Conservation (phyloP, 208 protist genomes). For the Balamuthia mandrillaris region DNA sequence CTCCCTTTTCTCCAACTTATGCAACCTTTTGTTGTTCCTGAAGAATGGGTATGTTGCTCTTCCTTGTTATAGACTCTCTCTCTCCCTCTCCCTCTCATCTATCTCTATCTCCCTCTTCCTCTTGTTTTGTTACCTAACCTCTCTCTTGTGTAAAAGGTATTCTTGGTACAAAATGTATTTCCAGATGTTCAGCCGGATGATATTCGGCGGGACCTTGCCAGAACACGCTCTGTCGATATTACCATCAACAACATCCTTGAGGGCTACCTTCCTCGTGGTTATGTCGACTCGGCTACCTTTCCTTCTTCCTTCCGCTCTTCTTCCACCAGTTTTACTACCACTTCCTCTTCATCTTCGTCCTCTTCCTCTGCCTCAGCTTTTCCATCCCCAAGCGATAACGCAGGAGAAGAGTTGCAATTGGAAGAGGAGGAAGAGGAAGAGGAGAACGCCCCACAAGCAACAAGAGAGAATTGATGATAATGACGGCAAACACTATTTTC, state of each 20-base stretch:
- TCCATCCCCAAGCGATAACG: background rate
- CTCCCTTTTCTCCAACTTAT: background rate
- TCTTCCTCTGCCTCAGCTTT: background rate
- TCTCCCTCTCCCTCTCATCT: background rate
- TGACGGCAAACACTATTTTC: no score
- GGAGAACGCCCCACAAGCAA: no score
- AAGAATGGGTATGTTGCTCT: background rate
- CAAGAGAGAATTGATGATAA: no score
- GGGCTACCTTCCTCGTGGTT: no score
- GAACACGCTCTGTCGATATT: background rate
- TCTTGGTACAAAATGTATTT: conserved; percentile 4
- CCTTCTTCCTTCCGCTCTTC: no score
- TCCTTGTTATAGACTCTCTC: background rate
- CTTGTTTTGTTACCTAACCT: background rate
- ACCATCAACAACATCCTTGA: conserved; percentile 35
- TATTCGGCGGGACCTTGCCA: background rate
- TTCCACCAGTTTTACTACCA: no score
- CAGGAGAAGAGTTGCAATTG: no score
- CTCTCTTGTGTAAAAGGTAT: background rate
- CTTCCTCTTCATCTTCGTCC: no score
- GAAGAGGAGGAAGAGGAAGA: no score
- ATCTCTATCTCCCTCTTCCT: background rate
- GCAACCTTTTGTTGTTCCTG: background rate
- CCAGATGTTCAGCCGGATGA: background rate
- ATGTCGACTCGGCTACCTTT: no score